Conservation (phyloP, 352 stramenopile species). For the Phytophthora uliginosa region DNA sequence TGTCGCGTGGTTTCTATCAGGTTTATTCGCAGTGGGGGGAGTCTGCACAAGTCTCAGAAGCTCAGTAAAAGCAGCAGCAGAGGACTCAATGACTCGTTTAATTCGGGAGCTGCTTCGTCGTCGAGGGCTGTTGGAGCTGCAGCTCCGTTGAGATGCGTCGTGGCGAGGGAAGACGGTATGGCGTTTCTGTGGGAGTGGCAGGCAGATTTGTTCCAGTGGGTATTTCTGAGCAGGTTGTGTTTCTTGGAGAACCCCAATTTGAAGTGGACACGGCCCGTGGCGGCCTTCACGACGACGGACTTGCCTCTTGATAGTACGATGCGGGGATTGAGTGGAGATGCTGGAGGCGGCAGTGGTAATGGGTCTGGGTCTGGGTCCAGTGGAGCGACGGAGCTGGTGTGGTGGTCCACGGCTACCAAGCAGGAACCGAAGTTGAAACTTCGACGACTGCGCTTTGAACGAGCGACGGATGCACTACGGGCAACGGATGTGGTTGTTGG, state of each 20-base stretch:
- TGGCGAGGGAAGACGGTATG: constrained; percentile 83
- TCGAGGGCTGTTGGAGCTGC: constrained; percentile 22
- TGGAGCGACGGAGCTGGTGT: constrained; percentile 70
- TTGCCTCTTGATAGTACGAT: constrained; percentile 39
- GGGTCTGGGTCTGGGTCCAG: constrained; percentile 22
- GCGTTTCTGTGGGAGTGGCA: constrained; percentile 90
- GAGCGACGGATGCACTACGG: constrained; percentile 73
- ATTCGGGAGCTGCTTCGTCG: constrained; percentile 3
- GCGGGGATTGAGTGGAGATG: not conserved
- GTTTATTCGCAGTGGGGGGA: constrained; percentile 54
- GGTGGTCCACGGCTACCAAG: constrained; percentile 80
- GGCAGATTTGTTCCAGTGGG: constrained; percentile 80
- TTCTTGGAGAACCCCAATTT: constrained; percentile 88
- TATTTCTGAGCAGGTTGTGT: constrained; percentile 85
- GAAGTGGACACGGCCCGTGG: constrained; percentile 81
- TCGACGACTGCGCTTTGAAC: constrained; percentile 78
- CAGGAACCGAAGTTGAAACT: constrained; percentile 72
- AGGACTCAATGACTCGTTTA: constrained; percentile 22
- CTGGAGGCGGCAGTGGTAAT: constrained; percentile 3
- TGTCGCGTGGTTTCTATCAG: constrained; percentile 70
- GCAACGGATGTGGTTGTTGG: constrained; percentile 82
- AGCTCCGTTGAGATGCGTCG: constrained; percentile 68
- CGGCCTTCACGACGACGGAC: constrained; percentile 61
- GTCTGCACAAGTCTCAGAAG: constrained; percentile 8
- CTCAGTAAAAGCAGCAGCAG: constrained; percentile 15